phyloP scores from a whole-genome alignment of 2,329 filamentous ascomycete species.

The Uncinocarpus reesii region DNA sequence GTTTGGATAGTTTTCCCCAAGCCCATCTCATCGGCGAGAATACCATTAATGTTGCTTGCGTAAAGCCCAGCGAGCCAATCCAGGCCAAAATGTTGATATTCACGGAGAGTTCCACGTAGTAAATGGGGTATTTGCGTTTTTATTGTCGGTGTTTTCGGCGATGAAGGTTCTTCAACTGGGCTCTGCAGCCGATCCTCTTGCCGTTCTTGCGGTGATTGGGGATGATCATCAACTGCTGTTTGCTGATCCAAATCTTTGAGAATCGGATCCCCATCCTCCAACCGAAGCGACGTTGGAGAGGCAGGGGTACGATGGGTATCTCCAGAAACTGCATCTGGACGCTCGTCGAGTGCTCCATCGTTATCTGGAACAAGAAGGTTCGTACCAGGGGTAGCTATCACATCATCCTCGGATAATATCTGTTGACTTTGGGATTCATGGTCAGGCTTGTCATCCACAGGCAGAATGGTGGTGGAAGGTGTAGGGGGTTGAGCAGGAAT shows the following conservation, averaged over 20 bases:
- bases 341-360: neutral
- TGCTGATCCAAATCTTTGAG: neutral
- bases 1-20: constrained; percentile 98
- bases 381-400: neutral
- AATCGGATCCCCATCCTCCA: neutral
- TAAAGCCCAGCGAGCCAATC: constrained; percentile 96
- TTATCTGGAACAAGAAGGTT: neutral
- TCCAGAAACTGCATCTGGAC: neutral
- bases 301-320: neutral
- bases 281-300: neutral
- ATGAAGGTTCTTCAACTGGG: neutral
- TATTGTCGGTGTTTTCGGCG: constrained; percentile 4
- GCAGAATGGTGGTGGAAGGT: constrained; percentile 1
- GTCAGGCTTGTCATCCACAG: neutral
- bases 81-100: constrained; percentile 93
- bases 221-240: neutral
- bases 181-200: neutral
- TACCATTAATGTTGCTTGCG: constrained; percentile 85
- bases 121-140: constrained; percentile 72
- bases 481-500: constrained; percentile 3
- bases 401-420: neutral
- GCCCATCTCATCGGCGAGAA: constrained; percentile 96
- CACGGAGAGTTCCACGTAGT: constrained; percentile 75
- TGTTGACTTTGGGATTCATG: neutral
- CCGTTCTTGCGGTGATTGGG: neutral